A percentile compares a stretch with the other conserved stretches of the same genome.
Conservation (phyloP, 441 rosid species). For the Erysimum pusillum region DNA sequence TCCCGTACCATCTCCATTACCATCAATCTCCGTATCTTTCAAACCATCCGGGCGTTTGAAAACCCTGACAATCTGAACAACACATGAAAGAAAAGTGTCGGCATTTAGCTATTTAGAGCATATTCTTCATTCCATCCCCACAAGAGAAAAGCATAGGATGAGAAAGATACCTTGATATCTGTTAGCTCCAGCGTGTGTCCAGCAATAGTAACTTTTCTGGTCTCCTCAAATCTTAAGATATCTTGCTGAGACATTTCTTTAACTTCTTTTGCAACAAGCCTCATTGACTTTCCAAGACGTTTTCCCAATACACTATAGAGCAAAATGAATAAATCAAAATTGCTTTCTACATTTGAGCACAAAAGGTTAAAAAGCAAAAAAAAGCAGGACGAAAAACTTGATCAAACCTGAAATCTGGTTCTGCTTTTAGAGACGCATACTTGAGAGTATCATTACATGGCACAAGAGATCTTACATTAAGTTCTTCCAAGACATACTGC, state of each 20-base stretch:
- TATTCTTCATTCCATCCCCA: slow-evolving; percentile 3
- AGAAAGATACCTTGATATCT: slow-evolving; percentile 80
- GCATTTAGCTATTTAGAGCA: slow-evolving; percentile 2
- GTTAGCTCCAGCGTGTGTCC: slow-evolving; percentile 68
- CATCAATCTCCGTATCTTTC: slow-evolving; percentile 88
- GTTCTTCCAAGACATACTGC: slow-evolving; percentile 96
- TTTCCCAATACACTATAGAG: slow-evolving; percentile 75
- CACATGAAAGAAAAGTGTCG: slow-evolving; percentile 19
- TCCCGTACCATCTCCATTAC: slow-evolving; percentile 82
- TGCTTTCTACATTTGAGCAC: slow-evolving; percentile 8
- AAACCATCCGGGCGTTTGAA: slow-evolving; percentile 87
- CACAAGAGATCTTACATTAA: slow-evolving; percentile 80
- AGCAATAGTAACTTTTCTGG: slow-evolving; percentile 81
- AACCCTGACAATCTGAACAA: slow-evolving; percentile 75
- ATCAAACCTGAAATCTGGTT: slow-evolving; percentile 89
- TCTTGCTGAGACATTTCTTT: slow-evolving; percentile 85
- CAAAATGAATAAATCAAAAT: slow-evolving; percentile 41
- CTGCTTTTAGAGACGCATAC: slow-evolving; percentile 92
- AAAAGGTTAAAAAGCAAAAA: slow-evolving; percentile 5
- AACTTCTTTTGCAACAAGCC: slow-evolving; percentile 81
- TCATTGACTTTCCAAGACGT: slow-evolving; percentile 96
- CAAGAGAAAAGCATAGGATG: slow-evolving; percentile 18
- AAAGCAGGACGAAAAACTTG: slow-evolving; percentile 23
- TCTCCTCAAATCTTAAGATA: slow-evolving; percentile 79
- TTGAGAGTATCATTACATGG: slow-evolving; percentile 84